Percentiles rank a stretch among this genome's conserved stretches.
phyloP scores from a whole-genome alignment of 164 flowering plant genomes.

The Nymphaea thermarum region DNA sequence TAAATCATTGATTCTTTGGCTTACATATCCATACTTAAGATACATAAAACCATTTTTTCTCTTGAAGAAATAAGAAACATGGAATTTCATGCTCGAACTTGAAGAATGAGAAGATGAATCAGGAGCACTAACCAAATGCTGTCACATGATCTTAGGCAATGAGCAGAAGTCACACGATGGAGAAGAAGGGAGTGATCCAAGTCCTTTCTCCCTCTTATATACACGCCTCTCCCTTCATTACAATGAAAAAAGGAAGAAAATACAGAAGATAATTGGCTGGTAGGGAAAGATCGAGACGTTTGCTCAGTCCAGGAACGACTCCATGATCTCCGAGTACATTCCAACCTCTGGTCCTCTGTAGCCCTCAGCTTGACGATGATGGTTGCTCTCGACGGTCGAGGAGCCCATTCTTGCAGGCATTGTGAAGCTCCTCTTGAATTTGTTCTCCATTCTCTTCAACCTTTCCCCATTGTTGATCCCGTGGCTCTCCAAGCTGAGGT shows the following conservation, averaged over 20 bases:
- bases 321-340: conserved; percentile 79
- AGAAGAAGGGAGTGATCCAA: neutral
- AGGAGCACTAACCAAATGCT: too few relatives aligned
- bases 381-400: conserved; percentile 27
- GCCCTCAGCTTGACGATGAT: conserved; percentile 1
- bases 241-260: neutral
- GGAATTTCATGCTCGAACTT: neutral
- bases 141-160: neutral
- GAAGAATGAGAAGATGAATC: neutral
- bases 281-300: neutral
- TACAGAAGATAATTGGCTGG: neutral
- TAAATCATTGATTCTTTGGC: too few relatives aligned
- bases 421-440: conserved; percentile 83
- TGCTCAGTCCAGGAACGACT: conserved; percentile 58
- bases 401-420: conserved; percentile 72
- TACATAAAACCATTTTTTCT: too few relatives aligned
- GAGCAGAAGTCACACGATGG: neutral
- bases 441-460: conserved; percentile 38
- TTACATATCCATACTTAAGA: too few relatives aligned
- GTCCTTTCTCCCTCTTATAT: neutral
- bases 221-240: neutral
- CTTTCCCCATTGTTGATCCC: conserved; percentile 19
- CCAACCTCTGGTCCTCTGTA: conserved; percentile 32
- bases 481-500: conserved; percentile 38
- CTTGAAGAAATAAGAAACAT: neutral